Conservation (phyloP, 1,284 basidiomycete genomes). For the Anthracocystis setariae region DNA sequence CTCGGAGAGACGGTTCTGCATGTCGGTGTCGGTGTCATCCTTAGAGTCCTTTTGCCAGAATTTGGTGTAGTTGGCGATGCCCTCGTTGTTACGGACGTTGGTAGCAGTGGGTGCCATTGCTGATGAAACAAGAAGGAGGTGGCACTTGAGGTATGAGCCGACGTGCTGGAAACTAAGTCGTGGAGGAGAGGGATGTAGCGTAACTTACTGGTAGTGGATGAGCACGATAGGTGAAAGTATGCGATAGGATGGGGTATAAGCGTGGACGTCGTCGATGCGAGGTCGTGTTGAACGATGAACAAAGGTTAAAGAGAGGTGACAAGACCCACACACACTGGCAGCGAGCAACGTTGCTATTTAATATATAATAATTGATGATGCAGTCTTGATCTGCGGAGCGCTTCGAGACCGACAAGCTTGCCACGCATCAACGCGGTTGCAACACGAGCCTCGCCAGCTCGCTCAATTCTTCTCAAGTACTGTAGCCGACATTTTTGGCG, state of each 20-base stretch:
- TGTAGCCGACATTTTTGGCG: too few relatives aligned
- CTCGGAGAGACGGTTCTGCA: conserved; percentile 79
- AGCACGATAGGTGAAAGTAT: neutral
- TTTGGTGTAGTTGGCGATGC: conserved; percentile 89
- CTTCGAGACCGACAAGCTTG: neutral
- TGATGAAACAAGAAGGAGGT: conserved; percentile 4
- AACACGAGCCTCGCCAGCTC: neutral
- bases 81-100: conserved; percentile 82
- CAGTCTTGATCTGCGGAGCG: neutral
- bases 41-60: conserved; percentile 90
- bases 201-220: conserved; percentile 7
- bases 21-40: conserved; percentile 78
- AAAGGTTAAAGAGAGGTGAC: neutral
- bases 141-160: neutral
- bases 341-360: neutral
- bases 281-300: conserved; percentile 21
- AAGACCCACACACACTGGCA: neutral
- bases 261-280: conserved; percentile 6
- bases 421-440: too few relatives aligned
- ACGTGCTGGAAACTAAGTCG: neutral
- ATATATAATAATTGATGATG: too few relatives aligned
- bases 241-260: conserved; percentile 1
- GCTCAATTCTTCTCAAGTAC: conserved; percentile 1
- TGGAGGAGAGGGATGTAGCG: neutral
- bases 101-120: conserved; percentile 52